Evolutionary conservation across 2,329 filamentous ascomycete species (phyloP).

Genomic region (Orbilia oligospora): DNA sequence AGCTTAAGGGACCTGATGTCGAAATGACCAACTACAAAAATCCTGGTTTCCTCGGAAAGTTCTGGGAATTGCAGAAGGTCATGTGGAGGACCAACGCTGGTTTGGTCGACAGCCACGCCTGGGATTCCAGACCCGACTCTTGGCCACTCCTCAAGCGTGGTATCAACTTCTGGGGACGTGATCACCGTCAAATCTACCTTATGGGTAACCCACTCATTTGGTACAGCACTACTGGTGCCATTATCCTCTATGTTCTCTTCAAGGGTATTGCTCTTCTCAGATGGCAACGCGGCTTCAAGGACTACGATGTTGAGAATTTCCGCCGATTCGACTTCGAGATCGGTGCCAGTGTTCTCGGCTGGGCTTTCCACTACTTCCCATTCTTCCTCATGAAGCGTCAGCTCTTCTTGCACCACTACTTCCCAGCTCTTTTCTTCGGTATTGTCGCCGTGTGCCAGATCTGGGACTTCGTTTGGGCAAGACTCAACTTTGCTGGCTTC

Average conservation of each 20-base stretch:
- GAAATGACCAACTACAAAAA: slow-evolving; percentile 97
- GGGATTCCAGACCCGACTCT: slow-evolving; percentile 93
- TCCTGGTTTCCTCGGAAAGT: slow-evolving; percentile 96
- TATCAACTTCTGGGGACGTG: slow-evolving; percentile 99
- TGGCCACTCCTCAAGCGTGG: slow-evolving; percentile 94
- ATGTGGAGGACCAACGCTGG: slow-evolving; percentile 99
- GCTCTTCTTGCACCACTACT: slow-evolving; percentile 98
- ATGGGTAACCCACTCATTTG: slow-evolving; percentile 95
- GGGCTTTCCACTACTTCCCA: slow-evolving; percentile 98
- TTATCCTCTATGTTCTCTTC: slow-evolving; percentile 83
- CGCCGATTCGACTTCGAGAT: slow-evolving; percentile 99
- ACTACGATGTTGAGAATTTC: slow-evolving; percentile 85
- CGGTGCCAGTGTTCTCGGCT: slow-evolving; percentile 88
- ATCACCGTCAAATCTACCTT: slow-evolving; percentile 95
- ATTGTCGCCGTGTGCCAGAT: slow-evolving; percentile 89
- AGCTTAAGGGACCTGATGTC: slow-evolving; percentile 76
- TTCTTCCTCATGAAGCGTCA: slow-evolving; percentile 99
- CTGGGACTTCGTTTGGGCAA: slow-evolving; percentile 85
- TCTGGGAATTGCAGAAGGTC: slow-evolving; percentile 95
- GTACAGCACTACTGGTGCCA: slow-evolving; percentile 86
- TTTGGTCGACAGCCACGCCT: slow-evolving; percentile 94
- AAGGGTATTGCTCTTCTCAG: slow-evolving; percentile 89
- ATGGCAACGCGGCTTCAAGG: slow-evolving; percentile 93
- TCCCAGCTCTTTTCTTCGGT: slow-evolving; percentile 95
- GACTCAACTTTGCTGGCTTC: slow-evolving; percentile 78